Evolutionary conservation across 1,284 basidiomycete species (phyloP).

Genomic region (Inonotus obliquus): DNA sequence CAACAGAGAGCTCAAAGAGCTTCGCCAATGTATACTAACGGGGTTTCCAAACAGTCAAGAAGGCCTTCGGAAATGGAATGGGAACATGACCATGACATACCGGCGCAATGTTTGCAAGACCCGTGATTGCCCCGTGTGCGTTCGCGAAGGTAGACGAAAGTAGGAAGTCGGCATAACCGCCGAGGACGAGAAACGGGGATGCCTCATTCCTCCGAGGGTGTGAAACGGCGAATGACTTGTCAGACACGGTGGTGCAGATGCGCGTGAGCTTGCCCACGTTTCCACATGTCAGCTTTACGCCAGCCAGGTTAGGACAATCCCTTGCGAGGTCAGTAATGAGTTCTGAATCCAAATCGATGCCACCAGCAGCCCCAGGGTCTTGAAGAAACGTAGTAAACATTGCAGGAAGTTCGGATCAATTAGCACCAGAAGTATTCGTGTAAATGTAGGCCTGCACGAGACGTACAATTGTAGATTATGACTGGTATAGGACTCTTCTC

Average conservation of each 20-base stretch:
- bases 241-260: constrained; percentile 65
- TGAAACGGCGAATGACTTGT: constrained; percentile 47
- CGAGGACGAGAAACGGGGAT: constrained; percentile 60
- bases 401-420: background rate
- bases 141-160: constrained; percentile 41
- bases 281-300: constrained; percentile 88
- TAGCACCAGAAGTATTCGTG: background rate
- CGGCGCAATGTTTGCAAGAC: constrained; percentile 50
- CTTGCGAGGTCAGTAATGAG: constrained; percentile 74
- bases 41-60: background rate
- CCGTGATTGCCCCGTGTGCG: constrained; percentile 54
- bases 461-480: constrained; percentile 86
- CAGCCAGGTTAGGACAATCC: constrained; percentile 69
- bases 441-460: constrained; percentile 12
- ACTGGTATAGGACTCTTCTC: constrained; percentile 80
- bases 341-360: constrained; percentile 85
- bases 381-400: constrained; percentile 11
- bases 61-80: constrained; percentile 8
- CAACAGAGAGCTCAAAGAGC: constrained; percentile 59
- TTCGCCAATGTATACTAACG: constrained; percentile 54
- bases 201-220: constrained; percentile 63
- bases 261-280: constrained; percentile 88
- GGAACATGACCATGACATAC: constrained; percentile 21
- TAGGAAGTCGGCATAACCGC: constrained; percentile 54
- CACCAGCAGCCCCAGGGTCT: constrained; percentile 81